Evolutionary conservation across 164 flowering plant genomes (phyloP).

Genomic region (Cinnamomum chago): DNA sequence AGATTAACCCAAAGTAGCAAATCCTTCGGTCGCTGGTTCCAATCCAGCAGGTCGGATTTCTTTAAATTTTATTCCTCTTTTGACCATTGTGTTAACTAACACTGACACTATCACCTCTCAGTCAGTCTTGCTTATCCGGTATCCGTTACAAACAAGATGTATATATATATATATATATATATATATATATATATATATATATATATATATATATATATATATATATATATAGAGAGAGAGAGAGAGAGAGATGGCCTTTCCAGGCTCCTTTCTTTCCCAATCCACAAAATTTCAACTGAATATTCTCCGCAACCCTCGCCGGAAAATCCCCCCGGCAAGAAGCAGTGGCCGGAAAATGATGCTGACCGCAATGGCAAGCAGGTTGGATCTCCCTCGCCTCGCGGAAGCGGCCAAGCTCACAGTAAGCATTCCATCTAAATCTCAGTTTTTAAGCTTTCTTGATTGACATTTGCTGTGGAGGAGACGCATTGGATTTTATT

Average conservation of each 20-base stretch:
- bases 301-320: neutral
- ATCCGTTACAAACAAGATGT: neutral
- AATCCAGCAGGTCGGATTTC: conserved; percentile 69
- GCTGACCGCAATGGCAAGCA: conserved; percentile 2
- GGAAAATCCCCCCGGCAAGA: neutral
- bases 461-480: neutral
- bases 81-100: no score
- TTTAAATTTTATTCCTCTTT: neutral
- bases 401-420: conserved; percentile 16
- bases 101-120: no score
- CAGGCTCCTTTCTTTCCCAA: neutral
- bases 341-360: neutral
- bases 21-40: conserved; percentile 85
- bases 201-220: no score
- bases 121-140: neutral
- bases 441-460: neutral
- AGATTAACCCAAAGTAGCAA: neutral
- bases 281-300: neutral
- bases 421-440: neutral
- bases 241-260: neutral
- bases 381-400: conserved; percentile 2
- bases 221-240: no score
- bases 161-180: no score
- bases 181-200: no score
- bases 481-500: neutral